These are phyloP conservation scores for Lonicera japonica DNA, from an alignment of 129 eudicot species.

Conservation along the genomic window DNA sequence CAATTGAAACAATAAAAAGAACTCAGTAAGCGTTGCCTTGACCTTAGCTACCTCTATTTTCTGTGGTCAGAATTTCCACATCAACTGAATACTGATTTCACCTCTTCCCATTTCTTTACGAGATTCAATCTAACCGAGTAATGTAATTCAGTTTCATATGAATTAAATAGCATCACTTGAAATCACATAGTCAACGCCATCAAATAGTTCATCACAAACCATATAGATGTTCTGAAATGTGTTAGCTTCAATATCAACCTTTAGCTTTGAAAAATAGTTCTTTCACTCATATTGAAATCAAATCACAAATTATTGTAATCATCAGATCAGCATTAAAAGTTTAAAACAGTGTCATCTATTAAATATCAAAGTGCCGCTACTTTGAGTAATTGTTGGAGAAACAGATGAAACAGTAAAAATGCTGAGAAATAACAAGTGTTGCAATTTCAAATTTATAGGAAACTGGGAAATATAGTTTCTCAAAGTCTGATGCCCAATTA, in stretches of 20 bases:
- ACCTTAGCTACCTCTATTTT: too few relatives aligned
- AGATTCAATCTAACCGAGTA: background rate
- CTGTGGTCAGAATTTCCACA: too few relatives aligned
- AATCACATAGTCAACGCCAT: background rate
- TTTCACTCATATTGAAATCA: background rate
- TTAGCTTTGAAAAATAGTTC: background rate
- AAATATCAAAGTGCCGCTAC: background rate
- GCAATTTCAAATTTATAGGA: background rate
- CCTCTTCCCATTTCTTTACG: too few relatives aligned
- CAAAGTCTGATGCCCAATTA: too few relatives aligned
- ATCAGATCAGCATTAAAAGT: background rate
- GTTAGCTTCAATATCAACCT: background rate
- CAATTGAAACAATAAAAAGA: too few relatives aligned
- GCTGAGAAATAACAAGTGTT: background rate
- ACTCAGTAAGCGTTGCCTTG: too few relatives aligned
- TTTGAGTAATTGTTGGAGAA: background rate
- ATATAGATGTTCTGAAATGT: background rate
- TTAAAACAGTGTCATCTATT: background rate
- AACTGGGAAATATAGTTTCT: too few relatives aligned
- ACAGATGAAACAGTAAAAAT: background rate
- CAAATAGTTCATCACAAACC: background rate
- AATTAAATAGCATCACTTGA: background rate
- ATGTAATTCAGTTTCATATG: background rate
- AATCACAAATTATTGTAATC: background rate
- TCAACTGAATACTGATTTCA: too few relatives aligned